Percentiles rank a stretch among this genome's conserved stretches.
Evolutionary conservation across 495 filamentous ascomycete genomes (phyloP).

Genomic region (Penicillium samsonianum): DNA sequence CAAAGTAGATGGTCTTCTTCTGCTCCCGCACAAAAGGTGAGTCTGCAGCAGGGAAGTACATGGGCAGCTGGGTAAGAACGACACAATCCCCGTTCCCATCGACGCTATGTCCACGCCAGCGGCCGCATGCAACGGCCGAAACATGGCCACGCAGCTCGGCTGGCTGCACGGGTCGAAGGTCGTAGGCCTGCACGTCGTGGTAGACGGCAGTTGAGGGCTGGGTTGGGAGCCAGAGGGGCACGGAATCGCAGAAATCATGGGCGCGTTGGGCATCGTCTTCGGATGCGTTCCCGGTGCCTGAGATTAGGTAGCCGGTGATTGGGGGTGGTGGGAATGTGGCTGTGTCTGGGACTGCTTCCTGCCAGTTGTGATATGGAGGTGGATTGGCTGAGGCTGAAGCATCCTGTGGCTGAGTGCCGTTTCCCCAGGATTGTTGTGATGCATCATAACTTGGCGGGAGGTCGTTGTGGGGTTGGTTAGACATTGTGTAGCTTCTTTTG

Average conservation of each 20-base stretch:
- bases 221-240: slow-evolving; percentile 63
- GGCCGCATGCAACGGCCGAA: slow-evolving; percentile 30
- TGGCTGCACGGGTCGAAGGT: slow-evolving; percentile 48
- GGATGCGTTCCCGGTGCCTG: slow-evolving; percentile 74
- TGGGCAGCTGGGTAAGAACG: slow-evolving; percentile 67
- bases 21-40: slow-evolving; percentile 61
- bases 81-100: slow-evolving; percentile 43
- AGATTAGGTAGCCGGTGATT: slow-evolving; percentile 62
- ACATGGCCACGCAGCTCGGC: slow-evolving; percentile 51
- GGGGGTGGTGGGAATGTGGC: slow-evolving; percentile 82
- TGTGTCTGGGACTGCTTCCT: slow-evolving; percentile 74
- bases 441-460: slow-evolving; percentile 41
- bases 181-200: slow-evolving; percentile 40
- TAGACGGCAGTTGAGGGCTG: slow-evolving; percentile 44
- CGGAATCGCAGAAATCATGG: slow-evolving; percentile 64
- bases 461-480: slow-evolving; percentile 5
- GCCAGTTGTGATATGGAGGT: slow-evolving; percentile 77
- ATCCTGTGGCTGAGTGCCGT: neutral
- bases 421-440: slow-evolving; percentile 9
- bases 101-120: slow-evolving; percentile 48
- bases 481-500: neutral
- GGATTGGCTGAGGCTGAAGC: slow-evolving; percentile 34
- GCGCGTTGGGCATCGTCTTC: slow-evolving; percentile 68
- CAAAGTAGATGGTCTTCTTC: slow-evolving; percentile 73
- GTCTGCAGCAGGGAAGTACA: slow-evolving; percentile 71